Percentiles rank a stretch among this genome's conserved stretches.
Conservation (phyloP, 2,329 filamentous ascomycete species). For the Passalora sequoiae region DNA sequence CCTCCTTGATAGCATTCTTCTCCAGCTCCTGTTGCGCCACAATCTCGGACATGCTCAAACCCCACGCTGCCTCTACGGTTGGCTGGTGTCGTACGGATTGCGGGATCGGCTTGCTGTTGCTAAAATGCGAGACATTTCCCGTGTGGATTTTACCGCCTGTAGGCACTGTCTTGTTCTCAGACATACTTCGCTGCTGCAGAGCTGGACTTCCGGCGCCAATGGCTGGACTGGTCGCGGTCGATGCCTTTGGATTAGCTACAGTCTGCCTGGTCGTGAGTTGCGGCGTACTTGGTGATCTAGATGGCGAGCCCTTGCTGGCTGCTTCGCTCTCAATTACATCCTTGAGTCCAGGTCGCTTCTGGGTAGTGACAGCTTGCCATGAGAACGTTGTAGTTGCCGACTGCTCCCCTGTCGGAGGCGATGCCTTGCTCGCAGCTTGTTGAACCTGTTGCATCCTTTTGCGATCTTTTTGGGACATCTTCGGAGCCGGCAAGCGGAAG, state of each 20-base stretch:
- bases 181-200: constrained; percentile 23
- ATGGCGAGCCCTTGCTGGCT: constrained; percentile 24
- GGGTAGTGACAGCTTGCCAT: constrained; percentile 59
- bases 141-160: constrained; percentile 4
- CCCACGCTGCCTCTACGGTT: constrained; percentile 59
- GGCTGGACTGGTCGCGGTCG: constrained; percentile 14
- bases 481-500: constrained; percentile 44
- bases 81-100: constrained; percentile 50
- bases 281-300: constrained; percentile 38
- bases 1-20: constrained; percentile 75
- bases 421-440: constrained; percentile 14
- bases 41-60: constrained; percentile 79
- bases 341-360: constrained; percentile 48
- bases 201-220: constrained; percentile 17
- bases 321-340: constrained; percentile 43
- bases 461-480: constrained; percentile 85
- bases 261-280: constrained; percentile 60
- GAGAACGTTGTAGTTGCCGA: constrained; percentile 38
- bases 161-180: constrained; percentile 9
- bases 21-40: constrained; percentile 80
- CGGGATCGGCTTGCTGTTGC: constrained; percentile 35
- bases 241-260: constrained; percentile 43
- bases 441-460: constrained; percentile 75
- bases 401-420: constrained; percentile 22
- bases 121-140: constrained; percentile 22